These are phyloP conservation scores for Lentinula aciculospora DNA, from an alignment of 768 basidiomycete genomes.

Conservation along the genomic window DNA sequence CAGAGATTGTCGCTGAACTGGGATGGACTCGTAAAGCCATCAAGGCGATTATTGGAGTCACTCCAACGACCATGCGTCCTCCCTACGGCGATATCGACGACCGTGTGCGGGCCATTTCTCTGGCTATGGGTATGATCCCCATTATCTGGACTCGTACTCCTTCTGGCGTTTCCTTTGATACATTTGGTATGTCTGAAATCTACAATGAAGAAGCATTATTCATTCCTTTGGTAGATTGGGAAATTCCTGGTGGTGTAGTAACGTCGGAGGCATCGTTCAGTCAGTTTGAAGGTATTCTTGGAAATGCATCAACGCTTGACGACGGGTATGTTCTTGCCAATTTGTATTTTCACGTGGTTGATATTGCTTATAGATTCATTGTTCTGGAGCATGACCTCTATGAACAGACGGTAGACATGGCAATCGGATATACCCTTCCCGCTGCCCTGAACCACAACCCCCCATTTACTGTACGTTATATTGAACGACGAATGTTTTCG, in stretches of 20 bases:
- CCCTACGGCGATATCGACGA: conserved; percentile 89
- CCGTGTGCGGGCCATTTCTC: conserved; percentile 84
- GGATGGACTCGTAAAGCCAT: conserved; percentile 91
- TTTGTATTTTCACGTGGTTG: neutral
- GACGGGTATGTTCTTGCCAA: conserved; percentile 42
- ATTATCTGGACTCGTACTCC: conserved; percentile 83
- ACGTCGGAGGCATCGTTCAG: conserved; percentile 59
- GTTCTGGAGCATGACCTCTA: conserved; percentile 87
- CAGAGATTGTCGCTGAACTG: conserved; percentile 86
- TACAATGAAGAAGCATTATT: neutral
- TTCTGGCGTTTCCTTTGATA: conserved; percentile 54
- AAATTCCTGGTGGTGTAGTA: conserved; percentile 72
- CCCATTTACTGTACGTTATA: conserved; percentile 48
- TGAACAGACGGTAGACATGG: conserved; percentile 83
- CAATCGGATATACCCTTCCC: conserved; percentile 80
- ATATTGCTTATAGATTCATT: conserved; percentile 55
- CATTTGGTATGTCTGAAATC: conserved; percentile 45
- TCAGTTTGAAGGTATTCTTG: conserved; percentile 71
- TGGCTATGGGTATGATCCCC: conserved; percentile 89
- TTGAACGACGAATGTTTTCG: neutral
- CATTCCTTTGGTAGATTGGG: conserved; percentile 60
- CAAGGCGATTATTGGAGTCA: conserved; percentile 66
- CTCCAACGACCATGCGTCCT: conserved; percentile 74
- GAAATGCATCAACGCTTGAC: conserved; percentile 52
- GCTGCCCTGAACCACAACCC: conserved; percentile 65